Percentiles rank a stretch among this genome's conserved stretches.
Evolutionary conservation across 306 rosid species (phyloP).

Genomic region (Alnus glutinosa): DNA sequence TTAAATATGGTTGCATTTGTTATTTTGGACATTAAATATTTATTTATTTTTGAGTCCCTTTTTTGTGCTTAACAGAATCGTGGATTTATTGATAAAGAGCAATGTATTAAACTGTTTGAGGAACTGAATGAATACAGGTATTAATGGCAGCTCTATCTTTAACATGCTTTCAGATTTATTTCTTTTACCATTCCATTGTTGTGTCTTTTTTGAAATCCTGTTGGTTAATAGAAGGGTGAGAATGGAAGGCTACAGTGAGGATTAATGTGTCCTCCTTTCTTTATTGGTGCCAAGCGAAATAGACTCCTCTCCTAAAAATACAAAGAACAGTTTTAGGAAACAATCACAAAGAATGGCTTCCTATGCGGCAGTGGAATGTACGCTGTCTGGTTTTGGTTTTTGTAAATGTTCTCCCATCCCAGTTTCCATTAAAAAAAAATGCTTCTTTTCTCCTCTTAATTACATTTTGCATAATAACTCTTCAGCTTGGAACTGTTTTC

Average conservation of each 20-base stretch:
- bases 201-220: background rate
- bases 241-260: background rate
- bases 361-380: background rate
- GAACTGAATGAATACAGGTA: constrained; percentile 91
- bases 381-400: background rate
- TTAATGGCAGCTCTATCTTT: constrained; percentile 13
- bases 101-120: constrained; percentile 79
- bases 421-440: background rate
- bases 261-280: background rate
- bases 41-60: constrained; percentile 25
- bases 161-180: constrained; percentile 27
- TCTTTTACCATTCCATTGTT: constrained; percentile 13
- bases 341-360: background rate
- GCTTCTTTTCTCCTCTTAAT: background rate
- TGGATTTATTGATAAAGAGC: constrained; percentile 62
- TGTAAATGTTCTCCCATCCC: background rate
- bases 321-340: background rate
- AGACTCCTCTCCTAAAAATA: background rate
- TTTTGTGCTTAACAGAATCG: constrained; percentile 51
- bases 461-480: background rate
- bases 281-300: background rate
- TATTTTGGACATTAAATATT: constrained; percentile 15
- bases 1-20: constrained; percentile 16
- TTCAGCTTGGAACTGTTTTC: background rate
- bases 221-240: constrained; percentile 3